Percentiles rank a stretch among this genome's conserved stretches.
Conservation (phyloP, 1,139 yeast genomes). For the Pneumocystis sp. region DNA sequence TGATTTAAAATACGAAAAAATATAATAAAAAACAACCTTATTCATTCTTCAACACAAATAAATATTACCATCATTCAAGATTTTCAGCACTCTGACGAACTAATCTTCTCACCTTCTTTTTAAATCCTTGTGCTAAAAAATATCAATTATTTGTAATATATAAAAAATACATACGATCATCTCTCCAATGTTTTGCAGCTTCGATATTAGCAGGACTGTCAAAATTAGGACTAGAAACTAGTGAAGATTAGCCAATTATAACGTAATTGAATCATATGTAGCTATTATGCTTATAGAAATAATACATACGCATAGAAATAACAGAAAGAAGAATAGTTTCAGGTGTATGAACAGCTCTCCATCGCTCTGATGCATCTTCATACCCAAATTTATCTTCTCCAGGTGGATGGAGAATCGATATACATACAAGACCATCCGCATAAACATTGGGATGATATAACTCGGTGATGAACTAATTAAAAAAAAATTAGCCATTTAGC, state of each 20-base stretch:
- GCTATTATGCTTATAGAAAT: not conserved
- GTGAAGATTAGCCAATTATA: not conserved
- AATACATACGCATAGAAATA: conserved; percentile 16
- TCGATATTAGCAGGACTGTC: conserved; percentile 19
- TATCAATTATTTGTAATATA: not conserved
- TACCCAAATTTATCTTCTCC: conserved; percentile 19
- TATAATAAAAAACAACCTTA: not conserved
- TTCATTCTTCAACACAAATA: not conserved
- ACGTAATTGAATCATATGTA: not conserved
- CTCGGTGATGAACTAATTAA: conserved; percentile 15
- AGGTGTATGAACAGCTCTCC: conserved; percentile 19
- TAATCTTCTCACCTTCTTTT: conserved; percentile 17
- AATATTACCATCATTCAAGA: not conserved
- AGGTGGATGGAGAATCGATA: conserved; percentile 19
- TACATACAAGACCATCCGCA: conserved; percentile 18
- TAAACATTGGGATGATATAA: conserved; percentile 20
- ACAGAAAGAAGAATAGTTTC: conserved; percentile 18
- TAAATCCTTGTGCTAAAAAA: conserved; percentile 15
- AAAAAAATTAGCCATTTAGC: not conserved
- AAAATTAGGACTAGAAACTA: conserved; percentile 15
- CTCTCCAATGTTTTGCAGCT: conserved; percentile 18
- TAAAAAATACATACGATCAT: conserved; percentile 14
- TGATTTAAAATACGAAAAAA: not conserved
- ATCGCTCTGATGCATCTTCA: conserved; percentile 20
- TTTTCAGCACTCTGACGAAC: conserved; percentile 18